Conservation (phyloP, 257 asterid species). For the Jacaranda mimosifolia region DNA sequence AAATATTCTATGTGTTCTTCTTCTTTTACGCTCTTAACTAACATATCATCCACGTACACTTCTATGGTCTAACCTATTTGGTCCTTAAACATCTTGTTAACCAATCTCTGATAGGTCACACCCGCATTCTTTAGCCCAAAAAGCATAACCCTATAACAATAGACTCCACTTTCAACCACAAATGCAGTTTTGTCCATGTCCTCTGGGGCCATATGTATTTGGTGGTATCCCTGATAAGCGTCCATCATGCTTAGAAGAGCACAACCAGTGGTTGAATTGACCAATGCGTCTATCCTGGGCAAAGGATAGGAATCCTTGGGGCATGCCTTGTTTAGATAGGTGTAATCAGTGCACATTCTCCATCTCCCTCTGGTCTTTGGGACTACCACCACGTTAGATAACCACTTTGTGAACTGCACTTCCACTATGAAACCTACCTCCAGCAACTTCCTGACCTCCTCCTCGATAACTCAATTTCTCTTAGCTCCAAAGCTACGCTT, state of each 20-base stretch:
- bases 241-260: background rate
- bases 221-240: background rate
- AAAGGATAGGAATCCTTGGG: background rate
- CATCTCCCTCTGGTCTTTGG: background rate
- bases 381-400: background rate
- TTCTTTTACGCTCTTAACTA: background rate
- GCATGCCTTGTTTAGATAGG: background rate
- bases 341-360: background rate
- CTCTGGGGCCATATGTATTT: background rate
- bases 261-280: background rate
- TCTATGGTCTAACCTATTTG: background rate
- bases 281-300: background rate
- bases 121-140: background rate
- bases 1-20: no score
- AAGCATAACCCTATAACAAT: background rate
- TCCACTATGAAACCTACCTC: no score
- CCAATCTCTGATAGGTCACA: background rate
- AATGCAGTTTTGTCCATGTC: background rate
- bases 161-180: no score
- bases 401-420: background rate
- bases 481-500: no score
- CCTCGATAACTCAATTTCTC: no score
- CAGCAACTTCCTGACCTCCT: no score
- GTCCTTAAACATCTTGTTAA: background rate
- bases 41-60: background rate